Conservation (phyloP, 2,329 filamentous ascomycete species). For the Scedosporium aurantiacum region DNA sequence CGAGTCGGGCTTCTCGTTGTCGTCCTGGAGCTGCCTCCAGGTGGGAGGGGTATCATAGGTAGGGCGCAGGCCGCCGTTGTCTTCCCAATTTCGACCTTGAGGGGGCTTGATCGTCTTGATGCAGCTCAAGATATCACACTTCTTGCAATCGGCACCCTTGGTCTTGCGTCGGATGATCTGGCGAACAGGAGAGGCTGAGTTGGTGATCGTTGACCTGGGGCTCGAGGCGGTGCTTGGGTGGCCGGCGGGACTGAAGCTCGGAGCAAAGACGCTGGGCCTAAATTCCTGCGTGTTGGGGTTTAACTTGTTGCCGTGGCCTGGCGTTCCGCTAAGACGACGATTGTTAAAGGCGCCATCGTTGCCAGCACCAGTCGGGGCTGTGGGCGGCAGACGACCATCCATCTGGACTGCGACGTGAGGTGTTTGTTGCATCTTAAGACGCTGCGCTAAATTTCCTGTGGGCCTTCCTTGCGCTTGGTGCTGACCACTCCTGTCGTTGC, state of each 20-base stretch:
- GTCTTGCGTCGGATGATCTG: slow-evolving; percentile 60
- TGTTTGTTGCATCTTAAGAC: slow-evolving; percentile 37
- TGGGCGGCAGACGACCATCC: slow-evolving; percentile 59
- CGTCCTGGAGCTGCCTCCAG: slow-evolving; percentile 64
- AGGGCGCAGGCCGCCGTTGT: slow-evolving; percentile 73
- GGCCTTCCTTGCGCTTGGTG: slow-evolving; percentile 31
- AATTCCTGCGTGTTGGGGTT: slow-evolving; percentile 68
- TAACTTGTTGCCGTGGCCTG: slow-evolving; percentile 42
- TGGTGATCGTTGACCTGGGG: slow-evolving; percentile 51
- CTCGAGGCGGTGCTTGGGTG: slow-evolving; percentile 60
- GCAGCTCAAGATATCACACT: slow-evolving; percentile 44
- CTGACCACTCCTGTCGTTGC: slow-evolving; percentile 33
- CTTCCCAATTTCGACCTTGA: slow-evolving; percentile 51
- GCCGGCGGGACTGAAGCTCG: slow-evolving; percentile 63
- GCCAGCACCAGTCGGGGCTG: slow-evolving; percentile 52
- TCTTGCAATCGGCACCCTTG: slow-evolving; percentile 59
- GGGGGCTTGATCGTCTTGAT: slow-evolving; percentile 43
- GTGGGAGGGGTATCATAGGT: slow-evolving; percentile 77
- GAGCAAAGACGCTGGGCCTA: slow-evolving; percentile 70
- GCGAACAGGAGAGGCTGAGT: slow-evolving; percentile 24
- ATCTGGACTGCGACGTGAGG: slow-evolving; percentile 30
- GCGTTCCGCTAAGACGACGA: slow-evolving; percentile 40
- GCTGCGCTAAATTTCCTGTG: slow-evolving; percentile 35
- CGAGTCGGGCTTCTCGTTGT: slow-evolving; percentile 57
- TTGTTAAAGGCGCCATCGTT: slow-evolving; percentile 37